These are phyloP conservation scores for Isoetes taiwanensis DNA, from an alignment of 75 land plant species.

Conservation along the genomic window DNA sequence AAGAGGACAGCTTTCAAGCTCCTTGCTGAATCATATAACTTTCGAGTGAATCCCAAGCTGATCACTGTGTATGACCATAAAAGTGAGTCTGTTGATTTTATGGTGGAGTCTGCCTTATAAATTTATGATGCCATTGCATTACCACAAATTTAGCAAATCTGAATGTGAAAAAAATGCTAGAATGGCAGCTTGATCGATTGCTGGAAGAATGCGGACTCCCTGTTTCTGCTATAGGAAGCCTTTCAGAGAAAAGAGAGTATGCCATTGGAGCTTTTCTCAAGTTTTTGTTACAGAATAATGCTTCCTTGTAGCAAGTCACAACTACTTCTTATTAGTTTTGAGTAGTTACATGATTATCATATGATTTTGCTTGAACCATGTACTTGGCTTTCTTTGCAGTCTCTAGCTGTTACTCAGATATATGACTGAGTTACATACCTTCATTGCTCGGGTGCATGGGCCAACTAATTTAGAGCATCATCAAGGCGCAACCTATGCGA, in stretches of 20 bases:
- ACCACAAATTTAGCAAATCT: neutral
- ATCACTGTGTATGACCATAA: conserved; percentile 72
- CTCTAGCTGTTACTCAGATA: no score
- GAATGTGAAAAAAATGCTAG: conserved; percentile 8
- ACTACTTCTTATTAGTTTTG: no score
- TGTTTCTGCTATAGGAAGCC: neutral
- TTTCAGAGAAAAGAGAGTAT: neutral
- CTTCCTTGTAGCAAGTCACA: no score
- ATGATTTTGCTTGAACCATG: no score
- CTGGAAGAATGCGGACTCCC: conserved; percentile 9
- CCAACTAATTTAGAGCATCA: no score
- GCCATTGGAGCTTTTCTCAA: conserved; percentile 10
- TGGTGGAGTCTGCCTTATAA: conserved; percentile 35
- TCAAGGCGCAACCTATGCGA: no score
- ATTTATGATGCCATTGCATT: conserved; percentile 14
- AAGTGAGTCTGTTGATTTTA: conserved; percentile 52
- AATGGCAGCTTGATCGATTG: conserved; percentile 2
- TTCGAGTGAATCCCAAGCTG: conserved; percentile 36
- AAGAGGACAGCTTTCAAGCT: conserved; percentile 69
- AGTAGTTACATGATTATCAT: no score
- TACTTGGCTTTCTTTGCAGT: no score
- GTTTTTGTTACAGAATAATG: no score
- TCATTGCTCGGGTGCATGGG: no score
- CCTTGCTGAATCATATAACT: conserved; percentile 76
- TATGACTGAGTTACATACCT: no score